Base-by-base conservation (phyloP, 2,329 filamentous ascomycete species). In the Hymenoscyphus fructigenus region DNA sequence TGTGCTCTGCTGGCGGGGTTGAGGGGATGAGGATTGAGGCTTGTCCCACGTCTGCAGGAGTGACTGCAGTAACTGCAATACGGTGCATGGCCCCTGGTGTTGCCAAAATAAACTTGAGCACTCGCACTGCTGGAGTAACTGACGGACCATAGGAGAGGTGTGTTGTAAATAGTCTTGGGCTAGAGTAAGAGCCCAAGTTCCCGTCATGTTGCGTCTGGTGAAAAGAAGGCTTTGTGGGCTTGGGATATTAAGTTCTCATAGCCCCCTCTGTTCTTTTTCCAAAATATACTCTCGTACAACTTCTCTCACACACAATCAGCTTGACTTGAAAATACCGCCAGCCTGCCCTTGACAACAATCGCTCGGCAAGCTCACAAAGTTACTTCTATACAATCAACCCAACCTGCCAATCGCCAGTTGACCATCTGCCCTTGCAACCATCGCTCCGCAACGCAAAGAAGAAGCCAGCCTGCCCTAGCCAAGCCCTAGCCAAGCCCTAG, bases 361-460 rank as follows among this genome's bases (percentile, higher is more conserved):
- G 44, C 44, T 44, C 38, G 38, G 38, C 38, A 29, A 44, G 38
- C n/a, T 50, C 44, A 50, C 44, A 26, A 50, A 23, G 44, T 50
- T 26, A 26, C 44, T 50, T 26, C 44, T 20, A n/a, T n/a, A n/a
- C n/a, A n/a, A n/a, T 12, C 15, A 2, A 41, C 9, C 38, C 38
- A 44, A 20, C n/a, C 44, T 47, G n/a, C 44, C 44, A 50, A 26
- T 20, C 41, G 41, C 17, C 20, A 23, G 44, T 50, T 26, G 44
- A 50, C 44, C 44, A 23, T 50, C 44, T 50, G 44, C 44, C 44
- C 44, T 50, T 50, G 44, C n/a, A 50, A 50, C 44, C 9, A n/a
- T 44, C 41, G 17, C 41, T 44, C 41, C n/a, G 44, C 44, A 50
- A 50, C 44, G 44, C 44, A 26, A 26, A 50, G n/a, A 50, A 50